A percentile compares a stretch with the other conserved stretches of the same genome.
Conservation (phyloP, 805 yeast species). For the Candida insectorum region DNA sequence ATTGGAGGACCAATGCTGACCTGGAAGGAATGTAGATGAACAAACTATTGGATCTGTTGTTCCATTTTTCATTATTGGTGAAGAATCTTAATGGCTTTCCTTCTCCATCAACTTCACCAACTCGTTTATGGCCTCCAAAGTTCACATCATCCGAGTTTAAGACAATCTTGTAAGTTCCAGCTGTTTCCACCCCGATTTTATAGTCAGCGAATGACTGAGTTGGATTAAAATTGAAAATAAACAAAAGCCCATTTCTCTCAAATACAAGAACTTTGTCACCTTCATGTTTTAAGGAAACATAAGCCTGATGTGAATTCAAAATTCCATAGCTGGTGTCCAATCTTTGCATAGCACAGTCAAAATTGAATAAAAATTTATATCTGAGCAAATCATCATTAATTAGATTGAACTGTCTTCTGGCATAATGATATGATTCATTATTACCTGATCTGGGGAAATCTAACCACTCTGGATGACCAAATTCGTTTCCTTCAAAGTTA, state of each 20-base stretch:
- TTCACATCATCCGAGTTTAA: slow-evolving; percentile 67
- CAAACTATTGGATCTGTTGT: slow-evolving; percentile 67
- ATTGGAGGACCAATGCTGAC: slow-evolving; percentile 40
- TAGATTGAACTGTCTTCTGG: slow-evolving; percentile 90
- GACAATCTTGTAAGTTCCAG: slow-evolving; percentile 74
- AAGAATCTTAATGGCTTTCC: slow-evolving; percentile 47
- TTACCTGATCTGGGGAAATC: slow-evolving; percentile 95
- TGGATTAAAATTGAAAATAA: slow-evolving; percentile 89
- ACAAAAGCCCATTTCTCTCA: slow-evolving; percentile 82
- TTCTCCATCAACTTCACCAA: slow-evolving; percentile 42
- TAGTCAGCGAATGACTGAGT: slow-evolving; percentile 79
- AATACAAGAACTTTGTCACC: slow-evolving; percentile 83
- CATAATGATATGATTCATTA: slow-evolving; percentile 84
- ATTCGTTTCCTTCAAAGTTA: slow-evolving; percentile 96
- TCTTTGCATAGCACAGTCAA: slow-evolving; percentile 82
- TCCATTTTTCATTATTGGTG: slow-evolving; percentile 80
- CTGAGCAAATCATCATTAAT: slow-evolving; percentile 76
- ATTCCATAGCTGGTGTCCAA: slow-evolving; percentile 70
- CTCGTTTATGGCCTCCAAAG: slow-evolving; percentile 81
- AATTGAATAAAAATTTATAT: slow-evolving; percentile 72
- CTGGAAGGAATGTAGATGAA: slow-evolving; percentile 84
- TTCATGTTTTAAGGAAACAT: slow-evolving; percentile 84
- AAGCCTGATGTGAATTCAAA: slow-evolving; percentile 69
- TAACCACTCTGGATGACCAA: slow-evolving; percentile 99
- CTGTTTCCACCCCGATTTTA: slow-evolving; percentile 79